Evolutionary conservation across 1,284 basidiomycete genomes (phyloP).

Genomic region (Lentinula novae-zelandiae): DNA sequence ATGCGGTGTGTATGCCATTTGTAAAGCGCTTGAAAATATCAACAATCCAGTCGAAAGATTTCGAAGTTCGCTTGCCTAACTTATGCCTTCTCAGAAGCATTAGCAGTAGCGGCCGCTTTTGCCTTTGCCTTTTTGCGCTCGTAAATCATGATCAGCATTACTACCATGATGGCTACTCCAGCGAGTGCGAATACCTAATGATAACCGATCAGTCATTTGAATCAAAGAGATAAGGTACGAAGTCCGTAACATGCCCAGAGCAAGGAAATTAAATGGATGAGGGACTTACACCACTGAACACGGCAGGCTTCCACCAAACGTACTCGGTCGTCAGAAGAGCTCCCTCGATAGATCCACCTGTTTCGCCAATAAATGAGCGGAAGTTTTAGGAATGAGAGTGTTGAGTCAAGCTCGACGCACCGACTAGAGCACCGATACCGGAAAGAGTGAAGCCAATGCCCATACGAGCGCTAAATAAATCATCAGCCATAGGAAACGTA

Average conservation of each 20-base stretch:
- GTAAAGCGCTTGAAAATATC: neutral
- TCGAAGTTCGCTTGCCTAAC: too few species aligned
- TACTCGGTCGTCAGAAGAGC: slow-evolving; percentile 15
- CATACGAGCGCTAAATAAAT: slow-evolving; percentile 7
- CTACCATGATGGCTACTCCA: neutral
- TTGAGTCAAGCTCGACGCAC: slow-evolving; percentile 1
- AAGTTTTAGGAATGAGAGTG: neutral
- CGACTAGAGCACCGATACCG: slow-evolving; percentile 9
- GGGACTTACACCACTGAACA: slow-evolving; percentile 18
- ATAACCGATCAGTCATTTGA: neutral
- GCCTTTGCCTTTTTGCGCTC: neutral
- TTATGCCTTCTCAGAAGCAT: neutral
- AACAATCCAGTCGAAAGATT: neutral
- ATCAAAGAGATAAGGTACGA: neutral
- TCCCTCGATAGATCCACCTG: slow-evolving; percentile 17
- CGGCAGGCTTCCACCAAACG: slow-evolving; percentile 20
- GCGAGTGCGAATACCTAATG: slow-evolving; percentile 1
- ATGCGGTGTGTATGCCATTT: neutral
- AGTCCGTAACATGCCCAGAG: too few species aligned
- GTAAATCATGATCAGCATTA: neutral
- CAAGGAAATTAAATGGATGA: neutral
- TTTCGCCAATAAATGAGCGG: neutral
- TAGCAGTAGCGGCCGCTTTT: neutral
- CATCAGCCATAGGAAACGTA: neutral
- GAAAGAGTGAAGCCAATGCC: slow-evolving; percentile 8